Evolutionary conservation across 306 rosid species (phyloP), one percentile per base, ranked within the genome.

Genomic region (Cucumis hystrix): DNA sequence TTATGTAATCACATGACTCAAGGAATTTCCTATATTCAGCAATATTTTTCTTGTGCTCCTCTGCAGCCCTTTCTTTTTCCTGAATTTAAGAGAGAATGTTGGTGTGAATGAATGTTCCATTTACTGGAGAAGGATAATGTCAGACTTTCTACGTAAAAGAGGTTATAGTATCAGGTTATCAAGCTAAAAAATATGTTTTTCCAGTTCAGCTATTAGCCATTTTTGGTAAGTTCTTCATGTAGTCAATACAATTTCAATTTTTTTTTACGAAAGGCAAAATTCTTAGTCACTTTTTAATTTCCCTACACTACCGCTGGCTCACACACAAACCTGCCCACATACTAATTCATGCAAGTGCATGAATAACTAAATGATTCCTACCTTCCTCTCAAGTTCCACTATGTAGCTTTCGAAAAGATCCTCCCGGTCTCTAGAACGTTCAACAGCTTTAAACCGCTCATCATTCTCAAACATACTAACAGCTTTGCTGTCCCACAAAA

Each of bases 381-480:
- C 99, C 98, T 92, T 96, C 86, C 97, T 88, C 88, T 88, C 97
- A 63, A 96, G 97, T 85, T 96, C 99, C 80, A 92, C 97, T 87
- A 91, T 86, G 91, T 92, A 92, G 89, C 97, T 91, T 84, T 96
- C 99, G 76, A 83, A 96, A 79, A 96, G 93, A 88, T 96, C 99
- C 88, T 92, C 98, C 59, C 90, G 86, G 57, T 96, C 98, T 86
- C 97, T 89, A 56, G 84, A 81, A 77, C 91, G 82, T 75, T 96
- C 99, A 82, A 92, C 97, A 58, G 99, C 99, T 69, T 86, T 92
- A 88, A 88, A 96, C 65, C 97, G 87, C 69, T 89, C 98, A 83
- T 96, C 99, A 79, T 86, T 91, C 89, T 96, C 99, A 79, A 96
- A 89, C 91, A 96, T 86, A 74, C 79, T 83, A 28, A 87, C 84